phyloP scores from a whole-genome alignment of 2,329 filamentous ascomycete genomes.

The Fusarium longipes region DNA sequence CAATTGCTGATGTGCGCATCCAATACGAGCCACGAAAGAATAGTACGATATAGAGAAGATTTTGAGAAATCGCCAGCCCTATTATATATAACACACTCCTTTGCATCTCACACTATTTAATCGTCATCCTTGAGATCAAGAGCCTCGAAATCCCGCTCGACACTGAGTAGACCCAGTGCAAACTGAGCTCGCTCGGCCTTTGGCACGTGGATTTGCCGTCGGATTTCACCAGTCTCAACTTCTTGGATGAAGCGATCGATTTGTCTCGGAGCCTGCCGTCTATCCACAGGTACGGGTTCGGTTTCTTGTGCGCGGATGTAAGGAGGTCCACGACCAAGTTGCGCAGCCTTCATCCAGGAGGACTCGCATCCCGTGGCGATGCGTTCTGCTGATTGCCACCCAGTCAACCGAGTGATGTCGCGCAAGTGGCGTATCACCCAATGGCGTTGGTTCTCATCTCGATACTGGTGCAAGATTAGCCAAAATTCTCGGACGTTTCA shows the following conservation, averaged over 20 bases:
- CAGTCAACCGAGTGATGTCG: slow-evolving; percentile 82
- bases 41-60: neutral
- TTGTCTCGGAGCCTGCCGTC: slow-evolving; percentile 63
- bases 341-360: slow-evolving; percentile 80
- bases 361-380: slow-evolving; percentile 88
- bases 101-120: neutral
- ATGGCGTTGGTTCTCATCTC: slow-evolving; percentile 75
- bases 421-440: slow-evolving; percentile 81
- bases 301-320: slow-evolving; percentile 66
- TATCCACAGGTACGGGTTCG: slow-evolving; percentile 49
- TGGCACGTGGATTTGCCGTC: slow-evolving; percentile 65
- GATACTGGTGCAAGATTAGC: slow-evolving; percentile 65
- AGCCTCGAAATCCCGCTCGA: slow-evolving; percentile 79
- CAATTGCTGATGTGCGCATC: neutral
- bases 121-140: slow-evolving; percentile 64
- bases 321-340: slow-evolving; percentile 78
- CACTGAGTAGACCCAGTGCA: slow-evolving; percentile 80
- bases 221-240: slow-evolving; percentile 55
- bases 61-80: neutral
- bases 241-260: slow-evolving; percentile 65
- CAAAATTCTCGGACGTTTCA: neutral
- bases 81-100: neutral
- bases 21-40: slow-evolving; percentile 1
- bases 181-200: slow-evolving; percentile 74
- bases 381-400: slow-evolving; percentile 85